Evolutionary conservation across 495 filamentous ascomycete genomes (phyloP).

Genomic region (Neurospora pannonica): DNA sequence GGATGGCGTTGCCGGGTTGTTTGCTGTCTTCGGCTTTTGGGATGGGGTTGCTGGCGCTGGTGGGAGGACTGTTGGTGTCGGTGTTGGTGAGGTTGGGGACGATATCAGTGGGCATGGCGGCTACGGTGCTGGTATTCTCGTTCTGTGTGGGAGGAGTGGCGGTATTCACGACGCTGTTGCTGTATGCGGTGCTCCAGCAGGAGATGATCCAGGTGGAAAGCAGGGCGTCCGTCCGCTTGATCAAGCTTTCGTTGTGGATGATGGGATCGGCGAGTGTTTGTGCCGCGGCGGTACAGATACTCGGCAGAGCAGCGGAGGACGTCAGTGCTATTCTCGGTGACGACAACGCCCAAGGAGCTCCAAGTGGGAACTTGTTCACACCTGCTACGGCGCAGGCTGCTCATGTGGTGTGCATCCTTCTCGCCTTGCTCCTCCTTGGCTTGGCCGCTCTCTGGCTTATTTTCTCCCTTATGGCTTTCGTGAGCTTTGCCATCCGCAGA

Average conservation of each 20-base stretch:
- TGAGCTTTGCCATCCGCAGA: neutral
- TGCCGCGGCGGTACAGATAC: conserved; percentile 6
- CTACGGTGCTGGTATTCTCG: conserved; percentile 3
- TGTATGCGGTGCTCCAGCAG: conserved; percentile 5
- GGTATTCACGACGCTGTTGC: conserved; percentile 1
- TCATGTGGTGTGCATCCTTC: neutral
- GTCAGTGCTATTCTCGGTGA: neutral
- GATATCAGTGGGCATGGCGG: neutral
- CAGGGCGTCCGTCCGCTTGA: conserved; percentile 3
- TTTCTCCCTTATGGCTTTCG: neutral
- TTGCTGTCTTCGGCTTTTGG: conserved; percentile 1
- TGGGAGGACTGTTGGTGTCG: conserved; percentile 1
- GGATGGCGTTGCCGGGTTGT: neutral
- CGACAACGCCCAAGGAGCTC: neutral
- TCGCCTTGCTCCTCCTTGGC: conserved; percentile 7
- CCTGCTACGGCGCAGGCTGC: neutral
- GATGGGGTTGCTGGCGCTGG: neutral
- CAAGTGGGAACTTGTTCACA: neutral
- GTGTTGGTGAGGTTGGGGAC: neutral
- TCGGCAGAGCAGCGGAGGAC: conserved; percentile 1
- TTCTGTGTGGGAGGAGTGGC: conserved; percentile 1
- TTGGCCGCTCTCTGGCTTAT: conserved; percentile 6
- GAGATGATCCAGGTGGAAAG: conserved; percentile 10
- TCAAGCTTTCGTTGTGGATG: conserved; percentile 2
- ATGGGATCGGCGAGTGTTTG: conserved; percentile 7